Percentiles rank a stretch among this genome's conserved stretches.
phyloP scores from a whole-genome alignment of 2,329 filamentous ascomycete species.

The Xylariaceae sp. region DNA sequence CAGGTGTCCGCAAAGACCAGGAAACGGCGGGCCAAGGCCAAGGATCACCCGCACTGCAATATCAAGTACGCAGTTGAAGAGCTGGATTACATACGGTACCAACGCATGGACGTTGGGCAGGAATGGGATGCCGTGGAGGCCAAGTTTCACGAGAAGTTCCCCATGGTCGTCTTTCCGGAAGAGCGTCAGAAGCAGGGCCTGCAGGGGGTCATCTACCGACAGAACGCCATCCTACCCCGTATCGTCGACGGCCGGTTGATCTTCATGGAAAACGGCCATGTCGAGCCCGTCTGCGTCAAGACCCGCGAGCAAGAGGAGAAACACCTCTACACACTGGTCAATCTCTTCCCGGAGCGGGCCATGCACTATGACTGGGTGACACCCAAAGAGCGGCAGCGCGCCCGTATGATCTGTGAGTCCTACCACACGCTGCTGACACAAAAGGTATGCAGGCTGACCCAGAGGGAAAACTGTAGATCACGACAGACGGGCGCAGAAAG shows the following conservation, averaged over 20 bases:
- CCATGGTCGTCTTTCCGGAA: constrained; percentile 6
- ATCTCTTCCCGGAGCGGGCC: constrained; percentile 43
- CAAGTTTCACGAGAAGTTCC: constrained; percentile 21
- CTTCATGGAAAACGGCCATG: constrained; percentile 26
- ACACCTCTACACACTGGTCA: constrained; percentile 25
- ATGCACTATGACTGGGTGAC: constrained; percentile 42
- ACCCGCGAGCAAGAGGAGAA: constrained; percentile 27
- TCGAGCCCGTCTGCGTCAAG: constrained; percentile 14
- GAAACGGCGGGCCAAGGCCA: constrained; percentile 7
- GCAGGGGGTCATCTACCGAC: constrained; percentile 28
- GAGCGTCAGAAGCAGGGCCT: constrained; percentile 23
- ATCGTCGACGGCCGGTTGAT: constrained; percentile 16
- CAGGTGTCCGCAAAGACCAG: constrained; percentile 7
- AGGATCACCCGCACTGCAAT: constrained; percentile 24
- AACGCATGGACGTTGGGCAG: constrained; percentile 21
- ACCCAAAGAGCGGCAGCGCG: constrained; percentile 33
- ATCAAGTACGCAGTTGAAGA: constrained; percentile 29
- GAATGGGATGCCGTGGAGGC: constrained; percentile 20
- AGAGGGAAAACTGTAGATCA: too few relatives aligned
- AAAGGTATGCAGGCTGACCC: too few relatives aligned
- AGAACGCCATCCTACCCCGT: constrained; percentile 25
- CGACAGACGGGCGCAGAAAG: constrained; percentile 16
- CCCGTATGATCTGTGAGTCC: constrained; percentile 38
- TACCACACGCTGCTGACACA: too few relatives aligned
- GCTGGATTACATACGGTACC: constrained; percentile 28